Evolutionary conservation across 352 stramenopile genomes (phyloP).

Genomic region (Globisporangium spiculum): DNA sequence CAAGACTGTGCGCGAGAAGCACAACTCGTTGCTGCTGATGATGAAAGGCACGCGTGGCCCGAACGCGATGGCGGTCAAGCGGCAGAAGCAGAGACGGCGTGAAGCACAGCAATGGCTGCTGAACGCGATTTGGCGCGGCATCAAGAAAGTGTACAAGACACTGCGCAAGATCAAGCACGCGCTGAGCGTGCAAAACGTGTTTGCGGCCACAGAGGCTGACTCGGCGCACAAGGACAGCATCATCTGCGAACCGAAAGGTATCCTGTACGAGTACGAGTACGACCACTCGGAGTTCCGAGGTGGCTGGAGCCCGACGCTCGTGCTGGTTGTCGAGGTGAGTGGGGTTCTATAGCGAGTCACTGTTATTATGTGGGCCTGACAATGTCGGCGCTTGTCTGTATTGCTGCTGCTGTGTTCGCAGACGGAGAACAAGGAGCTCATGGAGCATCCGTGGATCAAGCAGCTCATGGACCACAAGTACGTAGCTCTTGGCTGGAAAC

Average conservation of each 20-base stretch:
- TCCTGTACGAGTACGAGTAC: constrained; percentile 83
- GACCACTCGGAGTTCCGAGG: constrained; percentile 69
- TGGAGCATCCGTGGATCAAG: constrained; percentile 72
- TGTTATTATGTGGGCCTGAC: not conserved
- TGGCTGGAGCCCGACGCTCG: constrained; percentile 52
- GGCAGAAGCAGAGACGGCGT: constrained; percentile 22
- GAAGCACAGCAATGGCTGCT: constrained; percentile 24
- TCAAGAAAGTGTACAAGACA: constrained; percentile 57
- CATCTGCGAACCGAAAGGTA: constrained; percentile 75
- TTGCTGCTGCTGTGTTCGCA: not conserved
- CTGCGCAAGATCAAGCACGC: constrained; percentile 36
- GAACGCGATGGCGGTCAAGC: constrained; percentile 13
- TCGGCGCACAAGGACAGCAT: constrained; percentile 47
- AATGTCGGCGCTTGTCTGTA: not conserved
- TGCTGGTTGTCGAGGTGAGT: constrained; percentile 58
- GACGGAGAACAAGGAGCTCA: constrained; percentile 77
- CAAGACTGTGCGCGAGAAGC: constrained; percentile 37
- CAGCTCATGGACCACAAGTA: constrained; percentile 82
- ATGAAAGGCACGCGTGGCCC: constrained; percentile 47
- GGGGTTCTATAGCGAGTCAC: not conserved
- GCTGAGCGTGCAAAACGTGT: constrained; percentile 70
- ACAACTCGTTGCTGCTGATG: constrained; percentile 40
- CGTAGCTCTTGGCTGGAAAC: constrained; percentile 2
- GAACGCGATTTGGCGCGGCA: constrained; percentile 29
- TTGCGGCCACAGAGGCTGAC: constrained; percentile 37